Conservation (phyloP, 305 asterid species). For the Rubia peregrina region DNA sequence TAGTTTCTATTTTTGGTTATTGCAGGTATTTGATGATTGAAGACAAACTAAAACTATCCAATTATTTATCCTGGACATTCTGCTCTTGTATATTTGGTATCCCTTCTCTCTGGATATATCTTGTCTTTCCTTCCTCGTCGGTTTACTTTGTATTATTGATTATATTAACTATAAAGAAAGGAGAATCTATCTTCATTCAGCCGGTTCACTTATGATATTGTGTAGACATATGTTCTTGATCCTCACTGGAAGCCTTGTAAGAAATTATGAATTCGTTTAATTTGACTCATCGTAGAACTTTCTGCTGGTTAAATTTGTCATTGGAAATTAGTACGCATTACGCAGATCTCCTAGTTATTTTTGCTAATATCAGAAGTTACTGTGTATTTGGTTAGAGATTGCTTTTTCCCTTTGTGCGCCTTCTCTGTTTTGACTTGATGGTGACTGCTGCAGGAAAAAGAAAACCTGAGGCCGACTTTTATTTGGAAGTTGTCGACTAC, state of each 20-base stretch:
- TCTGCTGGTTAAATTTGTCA: background rate
- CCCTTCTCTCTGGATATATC: background rate
- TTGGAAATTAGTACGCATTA: background rate
- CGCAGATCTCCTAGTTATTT: background rate
- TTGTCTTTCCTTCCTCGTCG: background rate
- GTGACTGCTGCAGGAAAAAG: constrained; percentile 47
- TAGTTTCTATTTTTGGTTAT: constrained; percentile 14
- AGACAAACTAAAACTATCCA: constrained; percentile 71
- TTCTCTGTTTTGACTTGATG: constrained; percentile 1
- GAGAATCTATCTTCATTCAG: background rate
- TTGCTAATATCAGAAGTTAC: background rate
- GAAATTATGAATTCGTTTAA: constrained; percentile 5
- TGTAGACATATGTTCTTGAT: background rate
- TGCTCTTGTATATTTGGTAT: constrained; percentile 87
- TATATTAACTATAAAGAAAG: background rate
- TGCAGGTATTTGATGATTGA: constrained; percentile 83
- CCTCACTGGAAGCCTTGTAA: background rate
- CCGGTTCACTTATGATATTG: background rate
- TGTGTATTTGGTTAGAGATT: background rate
- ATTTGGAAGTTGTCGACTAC: constrained; percentile 56
- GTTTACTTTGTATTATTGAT: background rate
- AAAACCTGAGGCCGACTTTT: constrained; percentile 78
- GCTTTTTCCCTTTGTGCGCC: background rate
- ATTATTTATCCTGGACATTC: constrained; percentile 88
- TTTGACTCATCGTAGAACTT: background rate